Percentiles rank a stretch among this genome's conserved stretches.
phyloP scores from a whole-genome alignment of 495 filamentous ascomycete genomes.

The Lindgomyces ingoldianus region DNA sequence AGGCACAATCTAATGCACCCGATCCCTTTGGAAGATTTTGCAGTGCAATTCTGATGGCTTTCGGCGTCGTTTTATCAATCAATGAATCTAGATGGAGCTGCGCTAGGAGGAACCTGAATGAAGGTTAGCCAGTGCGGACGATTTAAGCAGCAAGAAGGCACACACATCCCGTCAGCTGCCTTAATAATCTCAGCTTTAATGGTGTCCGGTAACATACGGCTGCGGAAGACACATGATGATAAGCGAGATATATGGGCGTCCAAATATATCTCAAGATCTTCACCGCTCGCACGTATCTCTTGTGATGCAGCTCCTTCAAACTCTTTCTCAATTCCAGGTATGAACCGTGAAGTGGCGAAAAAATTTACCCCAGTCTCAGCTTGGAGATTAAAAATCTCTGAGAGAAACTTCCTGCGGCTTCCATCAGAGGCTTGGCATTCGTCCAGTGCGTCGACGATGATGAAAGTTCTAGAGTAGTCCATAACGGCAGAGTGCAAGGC shows the following conservation, averaged over 20 bases:
- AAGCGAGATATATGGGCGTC: background rate
- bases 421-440: conserved; percentile 42
- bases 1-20: background rate
- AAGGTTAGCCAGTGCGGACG: background rate
- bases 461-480: conserved; percentile 41
- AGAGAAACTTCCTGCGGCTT: conserved; percentile 27
- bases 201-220: background rate
- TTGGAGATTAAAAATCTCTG: conserved; percentile 40
- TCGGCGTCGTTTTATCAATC: background rate
- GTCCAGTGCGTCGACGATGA: conserved; percentile 55
- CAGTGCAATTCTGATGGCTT: background rate
- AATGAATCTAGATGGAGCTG: conserved; percentile 14
- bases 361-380: conserved; percentile 32
- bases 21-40: background rate
- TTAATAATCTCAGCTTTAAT: background rate
- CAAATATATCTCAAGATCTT: conserved; percentile 47
- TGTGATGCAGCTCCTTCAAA: conserved; percentile 28
- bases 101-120: conserved; percentile 15
- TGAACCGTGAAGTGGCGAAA: conserved; percentile 48
- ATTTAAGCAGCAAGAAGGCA: background rate
- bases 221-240: background rate
- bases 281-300: conserved; percentile 47
- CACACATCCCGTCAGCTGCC: background rate
- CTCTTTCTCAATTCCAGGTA: conserved; percentile 41
- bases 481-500: conserved; percentile 33